Conservation (phyloP, 73 alveolate species). For the Paraurostyla sp. region DNA sequence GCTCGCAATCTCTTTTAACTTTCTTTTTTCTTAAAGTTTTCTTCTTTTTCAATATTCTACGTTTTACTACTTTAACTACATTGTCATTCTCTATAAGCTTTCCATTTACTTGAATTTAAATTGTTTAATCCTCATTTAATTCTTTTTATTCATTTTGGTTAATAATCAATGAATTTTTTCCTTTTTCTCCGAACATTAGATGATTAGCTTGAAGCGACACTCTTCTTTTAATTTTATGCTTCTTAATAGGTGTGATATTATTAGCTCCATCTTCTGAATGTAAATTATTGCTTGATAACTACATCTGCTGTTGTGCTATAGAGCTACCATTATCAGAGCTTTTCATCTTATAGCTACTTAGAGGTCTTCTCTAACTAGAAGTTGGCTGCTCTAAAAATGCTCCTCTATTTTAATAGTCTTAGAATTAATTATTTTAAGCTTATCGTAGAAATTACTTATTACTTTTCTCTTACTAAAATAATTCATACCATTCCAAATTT, state of each 20-base stretch:
- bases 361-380: neutral
- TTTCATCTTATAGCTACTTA: neutral
- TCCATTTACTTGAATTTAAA: neutral
- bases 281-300: too few relatives aligned
- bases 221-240: neutral
- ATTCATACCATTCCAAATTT: conserved; percentile 43
- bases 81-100: neutral
- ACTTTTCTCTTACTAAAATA: neutral
- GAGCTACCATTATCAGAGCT: neutral
- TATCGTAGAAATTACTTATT: neutral
- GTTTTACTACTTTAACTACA: neutral
- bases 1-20: neutral
- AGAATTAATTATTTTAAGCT: neutral
- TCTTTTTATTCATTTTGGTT: neutral
- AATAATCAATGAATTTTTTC: neutral
- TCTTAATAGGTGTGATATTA: neutral
- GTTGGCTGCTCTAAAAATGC: neutral
- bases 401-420: neutral
- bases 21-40: neutral
- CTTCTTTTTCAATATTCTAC: neutral
- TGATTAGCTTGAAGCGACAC: neutral
- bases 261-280: neutral
- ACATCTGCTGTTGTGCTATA: too few relatives aligned
- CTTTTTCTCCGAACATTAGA: neutral
- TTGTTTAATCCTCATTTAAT: neutral